Percentiles rank a stretch among this genome's conserved stretches.
These are phyloP conservation scores for Symmetrospora coprosmae DNA, from an alignment of 768 basidiomycete genomes.

Conservation along the genomic window DNA sequence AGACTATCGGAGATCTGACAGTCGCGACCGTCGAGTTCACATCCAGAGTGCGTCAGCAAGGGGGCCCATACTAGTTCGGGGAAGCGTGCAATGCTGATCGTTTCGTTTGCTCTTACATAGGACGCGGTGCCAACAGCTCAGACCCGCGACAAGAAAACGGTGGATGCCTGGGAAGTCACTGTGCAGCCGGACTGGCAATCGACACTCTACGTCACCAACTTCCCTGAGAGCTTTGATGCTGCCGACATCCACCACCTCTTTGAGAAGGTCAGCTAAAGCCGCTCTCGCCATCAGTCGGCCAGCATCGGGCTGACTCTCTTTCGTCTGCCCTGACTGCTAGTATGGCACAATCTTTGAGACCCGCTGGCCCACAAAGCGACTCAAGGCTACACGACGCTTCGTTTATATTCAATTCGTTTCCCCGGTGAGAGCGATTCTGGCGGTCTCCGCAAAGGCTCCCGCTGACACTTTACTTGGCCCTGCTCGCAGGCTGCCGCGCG, in stretches of 20 bases:
- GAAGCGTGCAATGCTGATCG: neutral
- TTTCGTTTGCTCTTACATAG: constrained; percentile 37
- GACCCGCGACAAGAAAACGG: constrained; percentile 84
- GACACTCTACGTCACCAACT: constrained; percentile 90
- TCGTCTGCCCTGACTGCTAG: too few species aligned
- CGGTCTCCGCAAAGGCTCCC: neutral
- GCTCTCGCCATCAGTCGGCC: neutral
- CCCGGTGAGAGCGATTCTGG: constrained; percentile 47
- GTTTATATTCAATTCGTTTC: constrained; percentile 84
- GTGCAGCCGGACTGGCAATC: constrained; percentile 88
- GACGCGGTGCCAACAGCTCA: constrained; percentile 71
- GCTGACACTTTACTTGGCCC: neutral
- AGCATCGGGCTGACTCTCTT: constrained; percentile 9
- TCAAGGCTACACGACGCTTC: constrained; percentile 77
- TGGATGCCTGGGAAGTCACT: constrained; percentile 58
- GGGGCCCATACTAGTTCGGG: neutral
- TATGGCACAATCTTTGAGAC: constrained; percentile 85
- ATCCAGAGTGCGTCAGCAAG: constrained; percentile 49
- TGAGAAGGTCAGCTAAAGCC: constrained; percentile 46
- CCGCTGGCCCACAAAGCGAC: constrained; percentile 96
- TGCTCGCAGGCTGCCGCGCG: constrained; percentile 50
- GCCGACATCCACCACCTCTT: constrained; percentile 59
- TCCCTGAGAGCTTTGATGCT: constrained; percentile 73
- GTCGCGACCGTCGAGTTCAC: constrained; percentile 84
- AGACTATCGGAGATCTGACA: constrained; percentile 45